These are phyloP conservation scores for Phialophora expanda DNA, from an alignment of 2,329 filamentous ascomycete species.

Conservation along the genomic window DNA sequence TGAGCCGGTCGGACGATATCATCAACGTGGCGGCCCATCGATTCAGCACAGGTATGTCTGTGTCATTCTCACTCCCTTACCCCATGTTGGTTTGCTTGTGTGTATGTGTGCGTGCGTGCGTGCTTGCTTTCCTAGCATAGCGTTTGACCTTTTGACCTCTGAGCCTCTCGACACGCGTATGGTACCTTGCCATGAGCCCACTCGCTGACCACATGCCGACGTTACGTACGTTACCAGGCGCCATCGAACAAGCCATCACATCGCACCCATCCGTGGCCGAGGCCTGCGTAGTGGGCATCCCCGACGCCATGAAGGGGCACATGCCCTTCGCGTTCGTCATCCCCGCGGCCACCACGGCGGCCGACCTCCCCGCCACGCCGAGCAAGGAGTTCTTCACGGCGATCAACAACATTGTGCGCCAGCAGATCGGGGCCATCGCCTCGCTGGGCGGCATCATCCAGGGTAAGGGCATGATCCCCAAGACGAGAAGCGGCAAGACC, in stretches of 20 bases:
- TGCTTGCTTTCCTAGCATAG: background rate
- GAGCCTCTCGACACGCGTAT: background rate
- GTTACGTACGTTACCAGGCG: constrained; percentile 57
- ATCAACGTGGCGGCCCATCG: constrained; percentile 96
- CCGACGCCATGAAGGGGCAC: constrained; percentile 85
- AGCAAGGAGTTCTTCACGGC: constrained; percentile 51
- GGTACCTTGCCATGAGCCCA: constrained; percentile 1
- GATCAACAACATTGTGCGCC: constrained; percentile 65
- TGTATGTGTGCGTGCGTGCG: too few relatives aligned
- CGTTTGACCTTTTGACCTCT: background rate
- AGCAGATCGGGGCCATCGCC: constrained; percentile 86
- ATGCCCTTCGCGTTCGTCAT: constrained; percentile 89
- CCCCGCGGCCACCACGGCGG: constrained; percentile 53
- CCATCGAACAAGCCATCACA: constrained; percentile 89
- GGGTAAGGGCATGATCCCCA: constrained; percentile 84
- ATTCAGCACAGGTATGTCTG: constrained; percentile 74
- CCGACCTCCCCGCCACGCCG: constrained; percentile 45
- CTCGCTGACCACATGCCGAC: constrained; percentile 15
- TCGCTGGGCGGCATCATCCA: constrained; percentile 84
- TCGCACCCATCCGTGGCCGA: constrained; percentile 80
- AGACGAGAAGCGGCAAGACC: constrained; percentile 91
- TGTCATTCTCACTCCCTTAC: too few relatives aligned
- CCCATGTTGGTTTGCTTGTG: too few relatives aligned
- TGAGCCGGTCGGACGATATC: constrained; percentile 76
- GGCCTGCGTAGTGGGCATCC: constrained; percentile 83